Evolutionary conservation across 2,329 filamentous ascomycete species (phyloP).

Genomic region (Xylariaceae sp.): DNA sequence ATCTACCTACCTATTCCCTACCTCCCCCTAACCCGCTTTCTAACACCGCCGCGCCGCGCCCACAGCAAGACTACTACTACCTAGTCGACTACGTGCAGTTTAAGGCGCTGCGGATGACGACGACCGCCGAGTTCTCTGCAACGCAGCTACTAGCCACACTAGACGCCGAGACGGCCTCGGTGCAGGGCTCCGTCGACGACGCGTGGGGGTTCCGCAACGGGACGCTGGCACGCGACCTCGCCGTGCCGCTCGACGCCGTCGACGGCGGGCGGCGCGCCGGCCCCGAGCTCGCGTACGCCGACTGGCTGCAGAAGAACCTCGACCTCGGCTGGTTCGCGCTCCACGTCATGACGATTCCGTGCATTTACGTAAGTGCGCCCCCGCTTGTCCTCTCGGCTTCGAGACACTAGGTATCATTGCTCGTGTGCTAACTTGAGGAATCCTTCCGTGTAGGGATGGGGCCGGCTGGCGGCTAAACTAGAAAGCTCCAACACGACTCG

Average conservation of each 20-base stretch:
- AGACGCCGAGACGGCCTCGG: background rate
- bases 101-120: background rate
- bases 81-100: background rate
- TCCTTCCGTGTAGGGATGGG: background rate
- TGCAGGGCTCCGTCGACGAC: background rate
- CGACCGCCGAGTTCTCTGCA: background rate
- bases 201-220: background rate
- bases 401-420: background rate
- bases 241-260: background rate
- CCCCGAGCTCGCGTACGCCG: background rate
- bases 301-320: conserved; percentile 1
- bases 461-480: background rate
- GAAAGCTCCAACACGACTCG: background rate
- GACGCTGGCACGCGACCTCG: background rate
- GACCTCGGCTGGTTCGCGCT: background rate
- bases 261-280: background rate
- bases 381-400: background rate
- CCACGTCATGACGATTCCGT: background rate
- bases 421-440: no score
- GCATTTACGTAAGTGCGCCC: conserved; percentile 3
- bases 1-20: no score
- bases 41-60: no score
- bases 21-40: no score
- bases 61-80: conserved; percentile 4
- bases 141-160: background rate